These are phyloP conservation scores for Lactarius sp. DNA, from an alignment of 768 basidiomycete genomes.

Conservation along the genomic window DNA sequence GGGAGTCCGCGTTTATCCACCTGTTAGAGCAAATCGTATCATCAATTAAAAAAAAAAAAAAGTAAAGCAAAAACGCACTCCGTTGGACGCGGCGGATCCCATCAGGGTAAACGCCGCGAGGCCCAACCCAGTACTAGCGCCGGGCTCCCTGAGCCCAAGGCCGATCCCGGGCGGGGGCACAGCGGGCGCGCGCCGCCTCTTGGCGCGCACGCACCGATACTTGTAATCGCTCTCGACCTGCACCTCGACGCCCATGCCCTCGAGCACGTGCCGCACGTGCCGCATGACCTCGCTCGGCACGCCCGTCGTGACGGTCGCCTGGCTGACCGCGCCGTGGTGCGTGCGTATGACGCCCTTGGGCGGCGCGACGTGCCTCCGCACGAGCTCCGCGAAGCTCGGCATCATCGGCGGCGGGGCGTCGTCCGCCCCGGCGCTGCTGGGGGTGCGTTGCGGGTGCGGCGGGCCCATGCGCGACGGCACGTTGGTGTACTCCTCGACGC, in stretches of 20 bases:
- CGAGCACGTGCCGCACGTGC: constrained; percentile 74
- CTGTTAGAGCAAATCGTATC: constrained; percentile 37
- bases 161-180: constrained; percentile 29
- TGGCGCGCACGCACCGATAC: constrained; percentile 76
- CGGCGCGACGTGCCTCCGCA: constrained; percentile 32
- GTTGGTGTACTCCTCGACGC: constrained; percentile 1
- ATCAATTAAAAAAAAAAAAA: not conserved
- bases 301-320: constrained; percentile 78
- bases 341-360: constrained; percentile 58
- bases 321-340: constrained; percentile 91
- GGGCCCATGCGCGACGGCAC: constrained; percentile 17
- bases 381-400: constrained; percentile 30
- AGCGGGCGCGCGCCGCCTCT: constrained; percentile 44
- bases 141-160: constrained; percentile 42
- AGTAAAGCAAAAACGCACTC: constrained; percentile 49
- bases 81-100: constrained; percentile 80
- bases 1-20: constrained; percentile 89
- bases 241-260: constrained; percentile 87
- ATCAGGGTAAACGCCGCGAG: constrained; percentile 74
- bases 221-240: constrained; percentile 88
- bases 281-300: constrained; percentile 84
- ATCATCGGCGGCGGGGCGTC: not conserved
- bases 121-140: constrained; percentile 36
- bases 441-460: constrained; percentile 17
- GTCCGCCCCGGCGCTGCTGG: constrained; percentile 14